Base-by-base conservation (phyloP, 129 eudicot genomes). In the Cynara cardunculus region DNA sequence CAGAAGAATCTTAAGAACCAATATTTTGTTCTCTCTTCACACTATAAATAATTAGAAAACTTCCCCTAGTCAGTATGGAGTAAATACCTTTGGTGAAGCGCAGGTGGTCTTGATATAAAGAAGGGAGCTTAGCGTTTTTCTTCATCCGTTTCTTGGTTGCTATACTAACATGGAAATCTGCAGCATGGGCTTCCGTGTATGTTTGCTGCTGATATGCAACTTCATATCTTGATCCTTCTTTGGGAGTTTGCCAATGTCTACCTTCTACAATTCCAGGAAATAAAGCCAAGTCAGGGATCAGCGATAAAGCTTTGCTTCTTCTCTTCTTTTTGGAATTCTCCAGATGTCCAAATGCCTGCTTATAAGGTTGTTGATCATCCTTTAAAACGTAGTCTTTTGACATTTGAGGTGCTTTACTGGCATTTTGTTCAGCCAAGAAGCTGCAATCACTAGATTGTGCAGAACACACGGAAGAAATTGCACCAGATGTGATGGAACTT, bases 71-170 rank as follows among this genome's bases (percentile, higher is more conserved):
- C 53, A 49, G 31, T 18, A 25, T 74, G 53, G 72, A 75, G 56
- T 31, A 64, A 69, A 34, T 83, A 85, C 90, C 93, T 32, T 77
- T 69, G 32, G 75, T 71, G 39, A 18, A 25, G 19, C 18, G 26
- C 49, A 59, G 80, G 32, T 78, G 83, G 73, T 69, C 25, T 25
- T 76, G 79, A 67, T 73, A 65, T n/a, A 72, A 34, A 69, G 77
- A 81, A 74, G 69, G 30, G 72, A 65, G 27, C 46, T 44, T 37
- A 24, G 77, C 18, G 78, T 75, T 84, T 87, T 87, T 88, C 76
- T 82, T 91, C 14, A 87, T 78, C 31, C 89, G 84, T 82, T 87
- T 91, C 61, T 84, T 91, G 44, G 90, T 89, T 80, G 61, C 71
- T 65, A 69, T 59, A 69, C 78, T 77, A 73, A 84, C 67, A 71